Conservation (phyloP, 257 asterid species). For the Gardenia jasminoides region DNA sequence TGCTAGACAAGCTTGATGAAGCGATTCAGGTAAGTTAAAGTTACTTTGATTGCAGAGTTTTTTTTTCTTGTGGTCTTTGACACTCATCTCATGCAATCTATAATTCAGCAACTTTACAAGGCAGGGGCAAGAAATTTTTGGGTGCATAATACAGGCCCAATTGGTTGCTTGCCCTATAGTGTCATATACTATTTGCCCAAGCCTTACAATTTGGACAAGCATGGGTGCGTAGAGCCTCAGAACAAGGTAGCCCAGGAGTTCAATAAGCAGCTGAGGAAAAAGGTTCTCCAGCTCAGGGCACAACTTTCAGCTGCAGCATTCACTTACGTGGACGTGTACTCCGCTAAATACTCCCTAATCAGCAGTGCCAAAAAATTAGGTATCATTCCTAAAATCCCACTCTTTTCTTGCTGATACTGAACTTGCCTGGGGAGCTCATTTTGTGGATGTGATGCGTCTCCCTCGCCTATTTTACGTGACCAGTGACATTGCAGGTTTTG, state of each 20-base stretch:
- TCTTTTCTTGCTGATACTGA: background rate
- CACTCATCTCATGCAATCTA: background rate
- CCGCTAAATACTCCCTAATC: conserved; percentile 27
- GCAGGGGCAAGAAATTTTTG: conserved; percentile 51
- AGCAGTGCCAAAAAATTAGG: conserved; percentile 18
- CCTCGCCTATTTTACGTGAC: background rate
- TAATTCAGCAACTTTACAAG: conserved; percentile 29
- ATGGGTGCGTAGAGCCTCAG: conserved; percentile 35
- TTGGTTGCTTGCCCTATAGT: conserved; percentile 45
- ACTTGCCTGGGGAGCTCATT: background rate
- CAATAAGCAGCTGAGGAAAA: conserved; percentile 34
- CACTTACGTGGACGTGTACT: conserved; percentile 42
- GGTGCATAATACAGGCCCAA: conserved; percentile 56
- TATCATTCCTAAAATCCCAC: background rate
- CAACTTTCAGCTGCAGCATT: conserved; percentile 29
- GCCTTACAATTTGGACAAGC: conserved; percentile 29
- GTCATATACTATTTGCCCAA: conserved; percentile 28
- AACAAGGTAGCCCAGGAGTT: conserved; percentile 44
- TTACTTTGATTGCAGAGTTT: background rate
- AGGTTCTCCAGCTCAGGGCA: conserved; percentile 22
- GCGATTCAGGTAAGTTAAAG: conserved; percentile 27
- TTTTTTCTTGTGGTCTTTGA: background rate
- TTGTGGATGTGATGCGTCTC: background rate
- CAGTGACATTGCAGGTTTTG: conserved; percentile 28
- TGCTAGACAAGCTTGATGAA: conserved; percentile 23